These are phyloP conservation scores for Podospora australis DNA, from an alignment of 495 filamentous ascomycete genomes.

Conservation along the genomic window DNA sequence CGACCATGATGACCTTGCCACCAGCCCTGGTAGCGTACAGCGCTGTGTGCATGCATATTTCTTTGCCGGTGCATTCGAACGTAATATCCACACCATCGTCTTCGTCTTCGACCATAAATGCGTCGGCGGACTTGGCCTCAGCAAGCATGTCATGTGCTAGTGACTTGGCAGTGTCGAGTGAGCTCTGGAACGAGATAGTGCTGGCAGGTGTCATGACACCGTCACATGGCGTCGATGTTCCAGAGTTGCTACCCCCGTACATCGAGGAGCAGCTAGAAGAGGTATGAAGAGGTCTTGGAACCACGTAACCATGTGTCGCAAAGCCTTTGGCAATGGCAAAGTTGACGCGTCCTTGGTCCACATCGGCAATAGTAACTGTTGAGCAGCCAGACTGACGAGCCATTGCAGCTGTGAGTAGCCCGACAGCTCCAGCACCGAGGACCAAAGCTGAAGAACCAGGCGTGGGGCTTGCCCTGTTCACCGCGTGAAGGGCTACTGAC, in stretches of 20 bases:
- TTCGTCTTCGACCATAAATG: conserved; percentile 35
- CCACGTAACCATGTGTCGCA: conserved; percentile 61
- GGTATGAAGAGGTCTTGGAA: conserved; percentile 39
- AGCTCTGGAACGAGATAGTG: conserved; percentile 29
- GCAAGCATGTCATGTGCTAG: conserved; percentile 48
- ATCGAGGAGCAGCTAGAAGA: conserved; percentile 36
- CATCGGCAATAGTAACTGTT: conserved; percentile 70
- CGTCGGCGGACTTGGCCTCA: conserved; percentile 29
- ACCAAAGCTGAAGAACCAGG: conserved; percentile 63
- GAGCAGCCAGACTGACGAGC: conserved; percentile 61
- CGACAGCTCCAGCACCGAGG: conserved; percentile 81
- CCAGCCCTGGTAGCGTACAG: conserved; percentile 78
- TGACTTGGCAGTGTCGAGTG: conserved; percentile 54
- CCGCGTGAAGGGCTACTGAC: conserved; percentile 77
- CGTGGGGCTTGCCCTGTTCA: conserved; percentile 50
- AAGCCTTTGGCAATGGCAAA: conserved; percentile 70
- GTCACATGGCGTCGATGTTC: conserved; percentile 36
- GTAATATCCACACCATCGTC: conserved; percentile 66
- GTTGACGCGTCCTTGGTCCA: conserved; percentile 67
- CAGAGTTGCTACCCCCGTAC: conserved; percentile 28
- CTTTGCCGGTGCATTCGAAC: conserved; percentile 90
- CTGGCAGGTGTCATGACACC: conserved; percentile 43
- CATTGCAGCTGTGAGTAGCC: conserved; percentile 69
- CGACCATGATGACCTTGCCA: conserved; percentile 78
- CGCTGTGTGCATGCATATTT: conserved; percentile 75